Percentiles rank a stretch among this genome's conserved stretches.
phyloP scores from a whole-genome alignment of 352 stramenopile genomes.

The Phytophthora rubi region DNA sequence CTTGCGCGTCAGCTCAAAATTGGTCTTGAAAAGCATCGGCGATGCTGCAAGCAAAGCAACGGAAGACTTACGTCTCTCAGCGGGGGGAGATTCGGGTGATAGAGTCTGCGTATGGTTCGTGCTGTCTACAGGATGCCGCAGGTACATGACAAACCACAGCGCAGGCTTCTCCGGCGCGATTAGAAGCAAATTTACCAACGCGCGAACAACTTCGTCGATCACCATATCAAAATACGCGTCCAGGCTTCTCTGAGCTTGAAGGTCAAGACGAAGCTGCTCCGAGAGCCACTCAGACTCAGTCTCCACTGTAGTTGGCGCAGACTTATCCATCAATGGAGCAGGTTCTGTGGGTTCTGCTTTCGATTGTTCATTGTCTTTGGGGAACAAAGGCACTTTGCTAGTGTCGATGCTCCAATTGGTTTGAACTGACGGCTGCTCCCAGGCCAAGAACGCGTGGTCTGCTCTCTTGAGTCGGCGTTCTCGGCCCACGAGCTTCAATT shows the following conservation, averaged over 20 bases:
- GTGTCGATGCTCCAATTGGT: constrained; percentile 61
- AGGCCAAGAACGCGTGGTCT: constrained; percentile 52
- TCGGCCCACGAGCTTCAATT: constrained; percentile 44
- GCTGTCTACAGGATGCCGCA: constrained; percentile 17
- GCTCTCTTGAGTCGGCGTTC: constrained; percentile 41
- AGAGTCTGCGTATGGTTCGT: background rate
- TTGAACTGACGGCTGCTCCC: constrained; percentile 39
- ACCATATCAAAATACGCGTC: constrained; percentile 55
- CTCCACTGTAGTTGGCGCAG: background rate
- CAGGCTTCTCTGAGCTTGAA: constrained; percentile 45
- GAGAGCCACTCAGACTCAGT: constrained; percentile 11
- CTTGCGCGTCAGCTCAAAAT: constrained; percentile 65
- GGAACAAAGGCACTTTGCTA: constrained; percentile 34
- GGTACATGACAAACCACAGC: constrained; percentile 57
- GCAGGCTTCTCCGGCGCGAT: constrained; percentile 40
- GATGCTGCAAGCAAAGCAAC: constrained; percentile 19
- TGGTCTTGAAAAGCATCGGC: constrained; percentile 59
- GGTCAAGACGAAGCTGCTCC: constrained; percentile 20
- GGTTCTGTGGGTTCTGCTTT: background rate
- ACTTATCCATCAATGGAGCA: background rate
- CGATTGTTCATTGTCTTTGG: background rate
- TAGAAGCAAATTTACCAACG: constrained; percentile 55
- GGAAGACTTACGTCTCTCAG: constrained; percentile 14
- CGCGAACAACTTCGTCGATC: constrained; percentile 43
- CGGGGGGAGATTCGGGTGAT: background rate